Percentiles rank a stretch among this genome's conserved stretches.
Evolutionary conservation across 805 yeast species (phyloP).

Genomic region (Candida oleophila): DNA sequence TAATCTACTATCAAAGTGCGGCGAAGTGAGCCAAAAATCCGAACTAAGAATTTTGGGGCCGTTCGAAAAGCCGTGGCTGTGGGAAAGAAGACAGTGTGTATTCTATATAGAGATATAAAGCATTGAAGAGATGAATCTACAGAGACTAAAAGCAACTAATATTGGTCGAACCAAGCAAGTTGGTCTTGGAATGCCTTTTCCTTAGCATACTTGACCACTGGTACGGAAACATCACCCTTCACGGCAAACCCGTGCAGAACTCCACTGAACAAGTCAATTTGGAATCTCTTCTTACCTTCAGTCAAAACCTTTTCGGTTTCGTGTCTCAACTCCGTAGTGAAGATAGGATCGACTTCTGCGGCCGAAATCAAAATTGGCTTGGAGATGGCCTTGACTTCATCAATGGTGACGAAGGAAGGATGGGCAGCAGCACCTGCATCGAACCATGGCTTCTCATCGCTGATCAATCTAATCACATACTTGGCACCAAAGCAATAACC

Average conservation of each 20-base stretch:
- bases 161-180: conserved; percentile 18
- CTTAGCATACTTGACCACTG: conserved; percentile 59
- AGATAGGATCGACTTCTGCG: conserved; percentile 68
- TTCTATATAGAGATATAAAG: no score
- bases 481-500: conserved; percentile 91
- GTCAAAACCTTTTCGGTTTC: conserved; percentile 57
- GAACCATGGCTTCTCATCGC: conserved; percentile 27
- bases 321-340: conserved; percentile 62
- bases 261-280: conserved; percentile 60
- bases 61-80: background rate
- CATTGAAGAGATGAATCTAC: no score
- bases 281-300: conserved; percentile 51
- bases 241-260: conserved; percentile 77
- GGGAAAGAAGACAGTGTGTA: no score
- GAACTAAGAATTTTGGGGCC: background rate
- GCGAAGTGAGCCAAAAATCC: no score
- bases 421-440: conserved; percentile 73
- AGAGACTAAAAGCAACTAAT: conserved; percentile 1
- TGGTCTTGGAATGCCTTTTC: conserved; percentile 61
- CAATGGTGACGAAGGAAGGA: conserved; percentile 70
- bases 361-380: conserved; percentile 68
- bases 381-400: conserved; percentile 57
- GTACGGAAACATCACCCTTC: conserved; percentile 66
- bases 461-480: conserved; percentile 53
- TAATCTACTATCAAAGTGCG: no score